Conservation (phyloP, 345 rosid species). For the Erucastrum elatum region DNA sequence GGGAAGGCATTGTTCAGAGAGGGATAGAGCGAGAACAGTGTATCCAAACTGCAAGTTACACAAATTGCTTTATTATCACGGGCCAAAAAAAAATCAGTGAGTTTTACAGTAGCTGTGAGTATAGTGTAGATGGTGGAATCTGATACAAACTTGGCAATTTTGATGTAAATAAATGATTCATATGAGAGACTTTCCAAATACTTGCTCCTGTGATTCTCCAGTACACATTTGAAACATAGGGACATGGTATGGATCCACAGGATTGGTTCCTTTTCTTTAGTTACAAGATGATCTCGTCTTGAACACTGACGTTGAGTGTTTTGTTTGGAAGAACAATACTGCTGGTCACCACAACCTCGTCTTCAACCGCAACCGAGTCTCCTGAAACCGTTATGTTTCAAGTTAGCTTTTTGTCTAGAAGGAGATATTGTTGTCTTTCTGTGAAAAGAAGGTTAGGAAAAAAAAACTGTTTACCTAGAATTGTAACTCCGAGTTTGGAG, state of each 20-base stretch:
- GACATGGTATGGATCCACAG: conserved; percentile 12
- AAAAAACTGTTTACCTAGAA: conserved; percentile 63
- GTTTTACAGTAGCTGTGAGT: conserved; percentile 25
- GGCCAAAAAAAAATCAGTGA: conserved; percentile 21
- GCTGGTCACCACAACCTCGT: conserved; percentile 81
- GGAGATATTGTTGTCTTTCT: neutral
- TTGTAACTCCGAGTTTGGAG: conserved; percentile 84
- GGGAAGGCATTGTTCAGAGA: neutral
- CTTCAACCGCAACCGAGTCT: conserved; percentile 88
- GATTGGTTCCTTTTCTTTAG: conserved; percentile 17
- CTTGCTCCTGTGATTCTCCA: neutral
- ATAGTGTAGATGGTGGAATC: neutral
- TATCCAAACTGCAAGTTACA: neutral
- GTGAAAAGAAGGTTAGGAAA: neutral
- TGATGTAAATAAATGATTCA: conserved; percentile 20
- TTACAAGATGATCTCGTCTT: conserved; percentile 79
- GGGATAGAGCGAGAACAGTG: conserved; percentile 21
- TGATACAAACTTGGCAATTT: conserved; percentile 23
- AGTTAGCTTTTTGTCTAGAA: neutral
- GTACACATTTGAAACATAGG: neutral
- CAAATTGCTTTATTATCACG: conserved; percentile 22
- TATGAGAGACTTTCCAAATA: neutral
- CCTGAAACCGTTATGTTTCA: conserved; percentile 45
- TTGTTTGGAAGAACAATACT: conserved; percentile 92
- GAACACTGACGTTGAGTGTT: conserved; percentile 76